Percentiles rank a stretch among this genome's conserved stretches.
Evolutionary conservation across 495 filamentous ascomycete genomes (phyloP).

Genomic region (Penicillium soppii): DNA sequence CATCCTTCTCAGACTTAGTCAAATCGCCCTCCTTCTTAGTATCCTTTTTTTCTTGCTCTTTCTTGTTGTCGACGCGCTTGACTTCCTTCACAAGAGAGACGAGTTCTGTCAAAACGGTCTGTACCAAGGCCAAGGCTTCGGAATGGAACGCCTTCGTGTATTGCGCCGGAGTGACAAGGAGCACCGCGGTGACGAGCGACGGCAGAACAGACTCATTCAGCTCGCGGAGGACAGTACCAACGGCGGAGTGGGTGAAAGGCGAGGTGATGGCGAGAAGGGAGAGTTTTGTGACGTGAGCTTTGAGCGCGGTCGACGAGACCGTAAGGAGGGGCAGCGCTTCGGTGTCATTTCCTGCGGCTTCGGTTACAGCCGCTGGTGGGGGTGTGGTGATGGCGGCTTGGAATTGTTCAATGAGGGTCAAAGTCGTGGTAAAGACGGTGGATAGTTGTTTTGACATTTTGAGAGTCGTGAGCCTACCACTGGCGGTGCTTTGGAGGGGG

Average conservation of each 20-base stretch:
- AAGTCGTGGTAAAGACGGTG: conserved; percentile 28
- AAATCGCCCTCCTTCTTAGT: conserved; percentile 26
- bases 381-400: conserved; percentile 33
- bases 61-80: conserved; percentile 25
- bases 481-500: background rate
- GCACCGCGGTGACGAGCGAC: conserved; percentile 64
- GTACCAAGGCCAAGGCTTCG: conserved; percentile 42
- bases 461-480: background rate
- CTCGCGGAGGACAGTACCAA: conserved; percentile 63
- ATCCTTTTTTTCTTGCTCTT: conserved; percentile 21
- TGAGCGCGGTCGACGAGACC: conserved; percentile 64
- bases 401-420: conserved; percentile 38
- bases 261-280: conserved; percentile 80
- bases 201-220: conserved; percentile 66
- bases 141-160: conserved; percentile 59
- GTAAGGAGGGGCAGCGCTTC: conserved; percentile 59
- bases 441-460: conserved; percentile 43
- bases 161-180: conserved; percentile 56
- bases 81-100: conserved; percentile 36
- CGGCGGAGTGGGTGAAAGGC: conserved; percentile 78
- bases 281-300: conserved; percentile 81
- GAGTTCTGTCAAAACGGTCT: conserved; percentile 40
- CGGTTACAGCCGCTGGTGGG: conserved; percentile 12
- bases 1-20: conserved; percentile 37
- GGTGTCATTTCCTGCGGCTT: conserved; percentile 38